These are phyloP conservation scores for Vachellia pachyceras DNA, from an alignment of 306 rosid species.

Conservation along the genomic window DNA sequence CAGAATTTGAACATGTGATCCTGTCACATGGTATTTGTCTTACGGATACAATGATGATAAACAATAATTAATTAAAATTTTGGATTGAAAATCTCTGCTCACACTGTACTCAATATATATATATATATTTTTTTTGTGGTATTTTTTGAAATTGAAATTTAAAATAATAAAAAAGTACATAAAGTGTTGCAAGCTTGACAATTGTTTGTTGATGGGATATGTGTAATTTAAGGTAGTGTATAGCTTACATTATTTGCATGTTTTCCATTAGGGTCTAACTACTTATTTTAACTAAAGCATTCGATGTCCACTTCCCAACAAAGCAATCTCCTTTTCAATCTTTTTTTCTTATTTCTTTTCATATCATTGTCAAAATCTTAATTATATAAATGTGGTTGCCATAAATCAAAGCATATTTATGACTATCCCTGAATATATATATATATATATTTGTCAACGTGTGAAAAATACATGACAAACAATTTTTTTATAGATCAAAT, in stretches of 20 bases:
- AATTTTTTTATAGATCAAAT: conserved; percentile 10
- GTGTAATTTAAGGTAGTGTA: conserved; percentile 38
- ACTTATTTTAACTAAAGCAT: conserved; percentile 56
- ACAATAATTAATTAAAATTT: not conserved
- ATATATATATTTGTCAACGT: conserved; percentile 20
- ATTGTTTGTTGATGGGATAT: conserved; percentile 31
- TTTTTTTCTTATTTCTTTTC: conserved; percentile 17
- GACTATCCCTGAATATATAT: not conserved
- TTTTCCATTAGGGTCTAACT: conserved; percentile 63
- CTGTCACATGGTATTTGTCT: too few species aligned
- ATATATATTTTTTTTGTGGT: not conserved
- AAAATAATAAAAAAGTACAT: not conserved
- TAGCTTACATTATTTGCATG: conserved; percentile 58
- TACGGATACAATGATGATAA: not conserved
- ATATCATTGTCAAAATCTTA: conserved; percentile 9
- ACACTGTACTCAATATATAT: not conserved
- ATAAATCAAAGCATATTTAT: conserved; percentile 27
- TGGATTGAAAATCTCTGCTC: too few species aligned
- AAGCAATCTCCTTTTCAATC: conserved; percentile 44
- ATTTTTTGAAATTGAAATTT: conserved; percentile 5
- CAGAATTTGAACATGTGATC: too few species aligned
- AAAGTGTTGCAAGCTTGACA: conserved; percentile 43
- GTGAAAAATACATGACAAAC: conserved; percentile 37
- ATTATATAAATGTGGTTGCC: conserved; percentile 14
- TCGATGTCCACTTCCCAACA: conserved; percentile 47